Base-by-base conservation (phyloP, 768 basidiomycete species). In the Trametes cinnabarina region DNA sequence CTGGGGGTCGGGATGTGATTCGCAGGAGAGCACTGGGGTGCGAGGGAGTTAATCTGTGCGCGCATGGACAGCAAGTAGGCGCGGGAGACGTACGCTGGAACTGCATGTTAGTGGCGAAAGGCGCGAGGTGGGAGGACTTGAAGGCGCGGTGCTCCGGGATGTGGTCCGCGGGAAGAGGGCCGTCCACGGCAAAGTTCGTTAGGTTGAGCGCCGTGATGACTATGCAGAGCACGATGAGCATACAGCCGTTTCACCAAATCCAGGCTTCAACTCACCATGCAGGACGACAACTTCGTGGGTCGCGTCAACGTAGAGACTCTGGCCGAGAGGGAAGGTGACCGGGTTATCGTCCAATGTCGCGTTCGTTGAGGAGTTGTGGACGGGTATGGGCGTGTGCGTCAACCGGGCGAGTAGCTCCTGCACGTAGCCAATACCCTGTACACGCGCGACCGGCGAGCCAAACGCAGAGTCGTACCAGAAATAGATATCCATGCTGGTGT, bases 241-340 rank as follows among this genome's bases (percentile, higher is more conserved):
- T 53, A 41, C 20, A 25, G 40, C 12, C 22, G 35, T 47, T 51
- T 10, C n/a, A 42, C n/a, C n/a, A 37, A 19, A 5, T n/a, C 9
- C 19, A n/a, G 22, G 22, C 11, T 4, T 37, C 25, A 15, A 73
- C 82, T 19, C 60, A 90, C 90, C 82, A 65, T 93, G 88, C n/a
- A 93, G 73, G 0, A 94, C 84, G 37, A 94, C 89, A n/a, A 92
- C 90, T 65, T 96, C 94, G 56, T 95, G 94, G 2, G 89, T 91
- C 6, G 91, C 91, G 68, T 96, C 94, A 7, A 93, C 92, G 57
- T 94, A 95, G 32, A 95, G 69, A 53, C 77, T 80, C 52, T 91
- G 82, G 23, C 79, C 73, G 1, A 92, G 77, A 7, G 89, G 90
- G 81, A 90, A 91, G 0, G 83, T 88, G 17, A 79, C 76, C 0